These are phyloP conservation scores for Debaryomycetaceae sp. DNA, from an alignment of 1,139 yeast species.

Conservation along the genomic window DNA sequence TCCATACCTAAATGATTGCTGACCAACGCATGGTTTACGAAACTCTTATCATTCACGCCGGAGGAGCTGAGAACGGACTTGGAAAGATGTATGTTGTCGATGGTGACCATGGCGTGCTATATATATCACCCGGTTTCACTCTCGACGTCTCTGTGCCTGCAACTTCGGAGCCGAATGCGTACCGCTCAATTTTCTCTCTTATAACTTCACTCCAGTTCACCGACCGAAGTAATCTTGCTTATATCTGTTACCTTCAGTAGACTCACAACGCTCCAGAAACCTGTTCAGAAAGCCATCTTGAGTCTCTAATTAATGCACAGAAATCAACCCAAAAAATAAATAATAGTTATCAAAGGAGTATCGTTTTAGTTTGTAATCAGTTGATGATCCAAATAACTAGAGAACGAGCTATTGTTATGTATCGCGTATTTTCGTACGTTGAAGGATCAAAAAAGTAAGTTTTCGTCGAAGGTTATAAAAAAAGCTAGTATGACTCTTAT, in stretches of 20 bases:
- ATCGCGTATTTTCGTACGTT: background rate
- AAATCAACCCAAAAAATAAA: background rate
- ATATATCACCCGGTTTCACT: too few relatives aligned
- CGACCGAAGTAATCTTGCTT: background rate
- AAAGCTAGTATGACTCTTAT: background rate
- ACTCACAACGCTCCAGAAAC: background rate
- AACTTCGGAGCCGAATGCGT: too few relatives aligned
- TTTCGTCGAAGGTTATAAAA: background rate
- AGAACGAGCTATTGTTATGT: too few relatives aligned
- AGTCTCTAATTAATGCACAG: background rate
- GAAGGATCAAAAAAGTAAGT: background rate
- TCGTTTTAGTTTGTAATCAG: conserved; percentile 1
- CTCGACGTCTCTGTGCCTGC: too few relatives aligned
- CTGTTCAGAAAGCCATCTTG: background rate
- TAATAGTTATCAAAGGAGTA: background rate
- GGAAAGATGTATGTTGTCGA: conserved; percentile 4
- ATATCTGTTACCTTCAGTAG: background rate
- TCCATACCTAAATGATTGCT: conserved; percentile 2
- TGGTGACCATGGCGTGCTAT: background rate
- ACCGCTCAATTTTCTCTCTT: background rate
- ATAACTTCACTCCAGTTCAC: background rate
- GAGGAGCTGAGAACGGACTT: conserved; percentile 5
- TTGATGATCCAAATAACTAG: conserved; percentile 1
- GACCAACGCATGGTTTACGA: conserved; percentile 3
- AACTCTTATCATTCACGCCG: conserved; percentile 1